phyloP scores from a whole-genome alignment of 345 rosid genomes.

The Aurinia saxatilis region DNA sequence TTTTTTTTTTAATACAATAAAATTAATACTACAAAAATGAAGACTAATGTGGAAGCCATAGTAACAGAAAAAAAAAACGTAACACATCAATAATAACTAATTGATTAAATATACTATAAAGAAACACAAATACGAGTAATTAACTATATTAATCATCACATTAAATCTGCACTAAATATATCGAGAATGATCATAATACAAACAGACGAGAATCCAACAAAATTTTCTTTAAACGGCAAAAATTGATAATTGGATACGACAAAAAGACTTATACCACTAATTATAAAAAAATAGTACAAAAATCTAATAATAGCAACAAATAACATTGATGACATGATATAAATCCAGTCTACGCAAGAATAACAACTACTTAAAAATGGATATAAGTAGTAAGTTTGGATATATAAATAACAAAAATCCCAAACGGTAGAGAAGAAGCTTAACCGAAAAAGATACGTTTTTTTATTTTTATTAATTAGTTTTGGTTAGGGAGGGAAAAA shows the following conservation, averaged over 20 bases:
- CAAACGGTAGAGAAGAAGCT: slow-evolving; percentile 1
- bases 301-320: not conserved
- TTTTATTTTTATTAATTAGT: too few species aligned
- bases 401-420: not conserved
- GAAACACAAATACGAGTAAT: not conserved
- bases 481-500: not conserved
- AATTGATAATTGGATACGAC: not conserved
- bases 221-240: not conserved
- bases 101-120: not conserved
- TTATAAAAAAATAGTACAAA: too few species aligned
- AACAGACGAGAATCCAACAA: not conserved
- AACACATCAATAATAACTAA: not conserved
- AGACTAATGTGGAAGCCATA: not conserved
- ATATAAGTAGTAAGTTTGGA: not conserved
- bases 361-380: slow-evolving; percentile 6
- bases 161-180: not conserved
- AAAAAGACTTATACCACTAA: not conserved
- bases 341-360: slow-evolving; percentile 16
- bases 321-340: slow-evolving; percentile 1
- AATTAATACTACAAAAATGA: too few species aligned
- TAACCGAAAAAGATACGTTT: slow-evolving; percentile 21
- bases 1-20: too few species aligned
- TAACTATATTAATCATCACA: not conserved
- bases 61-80: not conserved
- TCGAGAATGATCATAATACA: not conserved